Percentiles rank a stretch among this genome's conserved stretches.
phyloP scores from a whole-genome alignment of 2,329 filamentous ascomycete genomes.

The Pseudohalonectria lignicola region DNA sequence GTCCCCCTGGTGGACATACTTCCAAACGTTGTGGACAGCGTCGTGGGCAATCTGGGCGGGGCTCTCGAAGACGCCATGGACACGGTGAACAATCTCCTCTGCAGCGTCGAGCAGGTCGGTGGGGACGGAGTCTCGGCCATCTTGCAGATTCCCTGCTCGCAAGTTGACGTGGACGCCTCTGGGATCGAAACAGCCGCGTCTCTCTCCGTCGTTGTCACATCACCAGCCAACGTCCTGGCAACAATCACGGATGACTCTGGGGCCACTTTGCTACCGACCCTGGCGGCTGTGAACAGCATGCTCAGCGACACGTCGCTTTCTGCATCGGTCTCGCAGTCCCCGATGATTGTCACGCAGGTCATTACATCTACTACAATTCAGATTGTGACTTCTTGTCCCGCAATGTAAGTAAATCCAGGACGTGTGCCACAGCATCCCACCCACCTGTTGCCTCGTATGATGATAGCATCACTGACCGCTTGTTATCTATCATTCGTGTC shows the following conservation, averaged over 20 bases:
- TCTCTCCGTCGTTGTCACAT: conserved; percentile 1
- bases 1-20: neutral
- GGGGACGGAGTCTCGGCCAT: neutral
- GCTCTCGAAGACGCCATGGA: conserved; percentile 1
- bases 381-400: no score
- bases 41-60: neutral
- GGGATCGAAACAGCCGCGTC: neutral
- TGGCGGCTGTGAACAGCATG: neutral
- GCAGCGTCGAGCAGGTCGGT: conserved; percentile 1
- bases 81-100: conserved; percentile 2
- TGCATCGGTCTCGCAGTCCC: no score
- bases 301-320: no score
- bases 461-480: no score
- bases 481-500: no score
- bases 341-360: no score
- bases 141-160: conserved; percentile 1
- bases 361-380: no score
- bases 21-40: neutral
- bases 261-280: neutral
- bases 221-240: neutral
- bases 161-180: neutral
- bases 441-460: no score
- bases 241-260: conserved; percentile 1
- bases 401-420: no score
- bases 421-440: no score